These are phyloP conservation scores for Gorgonomyces haynaldii DNA, from an alignment of 192 early-diverging fungal genomes.

Conservation along the genomic window DNA sequence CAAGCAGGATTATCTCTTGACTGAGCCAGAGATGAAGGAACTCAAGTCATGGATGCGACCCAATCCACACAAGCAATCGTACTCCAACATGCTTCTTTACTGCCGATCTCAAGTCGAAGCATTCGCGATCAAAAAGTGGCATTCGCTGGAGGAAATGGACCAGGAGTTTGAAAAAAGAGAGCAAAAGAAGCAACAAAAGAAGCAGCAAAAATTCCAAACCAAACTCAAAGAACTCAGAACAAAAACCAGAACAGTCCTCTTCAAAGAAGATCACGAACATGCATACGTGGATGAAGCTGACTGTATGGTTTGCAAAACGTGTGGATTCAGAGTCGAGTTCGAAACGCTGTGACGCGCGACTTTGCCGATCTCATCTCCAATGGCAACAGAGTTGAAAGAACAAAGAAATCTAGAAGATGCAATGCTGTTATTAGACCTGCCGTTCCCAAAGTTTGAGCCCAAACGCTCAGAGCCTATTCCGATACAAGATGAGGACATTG, in stretches of 20 bases:
- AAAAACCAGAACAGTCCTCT: conserved; percentile 5
- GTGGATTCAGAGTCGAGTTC: not conserved
- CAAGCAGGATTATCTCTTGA: conserved; percentile 85
- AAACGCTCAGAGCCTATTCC: not conserved
- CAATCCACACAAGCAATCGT: conserved; percentile 91
- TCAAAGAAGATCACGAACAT: conserved; percentile 9
- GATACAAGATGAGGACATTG: not conserved
- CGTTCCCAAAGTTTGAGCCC: not conserved
- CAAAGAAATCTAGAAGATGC: not conserved
- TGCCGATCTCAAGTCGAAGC: conserved; percentile 75
- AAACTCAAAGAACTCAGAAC: conserved; percentile 2
- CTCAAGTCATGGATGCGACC: conserved; percentile 78
- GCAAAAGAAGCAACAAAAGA: not conserved
- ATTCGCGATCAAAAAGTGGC: conserved; percentile 95
- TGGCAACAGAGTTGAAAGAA: not conserved
- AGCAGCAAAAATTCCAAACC: conserved; percentile 1
- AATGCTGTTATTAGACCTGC: not conserved
- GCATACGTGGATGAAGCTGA: not conserved
- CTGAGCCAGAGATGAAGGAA: conserved; percentile 66
- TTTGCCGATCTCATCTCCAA: not conserved
- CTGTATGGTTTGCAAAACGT: not conserved
- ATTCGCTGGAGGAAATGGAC: conserved; percentile 71
- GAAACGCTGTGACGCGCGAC: not conserved
- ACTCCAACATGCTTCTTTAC: conserved; percentile 95
- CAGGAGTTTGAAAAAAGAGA: conserved; percentile 43